These are phyloP conservation scores for Pyrenula massariospora DNA, from an alignment of 495 filamentous ascomycete species.

Conservation along the genomic window DNA sequence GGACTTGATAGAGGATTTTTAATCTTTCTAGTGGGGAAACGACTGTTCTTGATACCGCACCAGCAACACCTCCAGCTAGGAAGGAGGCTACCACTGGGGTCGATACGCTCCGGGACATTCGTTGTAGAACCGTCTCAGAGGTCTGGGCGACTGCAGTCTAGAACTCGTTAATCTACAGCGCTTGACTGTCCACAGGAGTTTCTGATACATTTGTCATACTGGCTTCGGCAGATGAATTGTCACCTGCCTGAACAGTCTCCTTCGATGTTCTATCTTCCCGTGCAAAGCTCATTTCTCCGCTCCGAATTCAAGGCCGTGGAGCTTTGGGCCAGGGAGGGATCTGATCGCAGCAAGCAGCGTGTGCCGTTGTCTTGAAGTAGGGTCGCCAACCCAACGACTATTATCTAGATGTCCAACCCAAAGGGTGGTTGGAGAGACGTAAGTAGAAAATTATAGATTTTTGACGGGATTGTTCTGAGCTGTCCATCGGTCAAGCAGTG, in stretches of 20 bases:
- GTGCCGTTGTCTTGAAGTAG: background rate
- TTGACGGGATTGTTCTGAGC: background rate
- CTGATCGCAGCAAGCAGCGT: background rate
- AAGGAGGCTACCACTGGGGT: constrained; percentile 80
- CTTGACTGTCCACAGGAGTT: background rate
- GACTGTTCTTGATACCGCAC: constrained; percentile 92
- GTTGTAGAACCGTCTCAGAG: background rate
- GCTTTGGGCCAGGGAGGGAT: no score
- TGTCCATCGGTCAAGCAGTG: background rate
- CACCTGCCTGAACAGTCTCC: background rate
- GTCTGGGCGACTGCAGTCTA: background rate
- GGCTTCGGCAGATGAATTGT: background rate
- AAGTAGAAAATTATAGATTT: background rate
- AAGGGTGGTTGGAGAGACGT: no score
- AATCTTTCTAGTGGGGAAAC: constrained; percentile 91
- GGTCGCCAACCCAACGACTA: background rate
- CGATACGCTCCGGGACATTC: background rate
- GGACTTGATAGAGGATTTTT: constrained; percentile 95
- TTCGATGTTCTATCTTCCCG: background rate
- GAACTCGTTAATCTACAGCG: background rate
- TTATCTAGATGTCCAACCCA: background rate
- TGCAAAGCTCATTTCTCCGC: background rate
- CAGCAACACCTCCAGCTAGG: constrained; percentile 88
- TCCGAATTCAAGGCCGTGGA: no score
- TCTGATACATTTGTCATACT: background rate